These are phyloP conservation scores for Aristolochia californica DNA, from an alignment of 164 flowering plant genomes.

Conservation along the genomic window DNA sequence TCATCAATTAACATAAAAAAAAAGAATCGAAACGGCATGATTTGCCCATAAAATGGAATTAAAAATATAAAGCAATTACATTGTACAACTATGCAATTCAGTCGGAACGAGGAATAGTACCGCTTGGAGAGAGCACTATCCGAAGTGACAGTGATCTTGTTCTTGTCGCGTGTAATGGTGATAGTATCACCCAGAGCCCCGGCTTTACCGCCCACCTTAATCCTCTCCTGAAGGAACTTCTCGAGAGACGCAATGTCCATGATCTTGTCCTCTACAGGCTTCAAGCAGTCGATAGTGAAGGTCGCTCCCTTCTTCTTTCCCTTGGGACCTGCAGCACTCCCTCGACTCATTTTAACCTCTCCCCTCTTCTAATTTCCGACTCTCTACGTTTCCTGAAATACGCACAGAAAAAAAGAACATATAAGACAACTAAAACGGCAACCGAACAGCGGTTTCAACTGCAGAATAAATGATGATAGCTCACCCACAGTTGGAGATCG, in stretches of 20 bases:
- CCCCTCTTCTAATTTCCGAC: no score
- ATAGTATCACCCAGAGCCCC: conserved; percentile 60
- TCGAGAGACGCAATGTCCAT: conserved; percentile 61
- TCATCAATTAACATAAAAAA: no score
- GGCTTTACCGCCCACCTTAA: conserved; percentile 60
- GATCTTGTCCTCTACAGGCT: conserved; percentile 65
- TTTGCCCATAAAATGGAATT: no score
- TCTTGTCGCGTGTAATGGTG: conserved; percentile 53
- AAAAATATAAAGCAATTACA: no score
- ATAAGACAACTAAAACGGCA: no score
- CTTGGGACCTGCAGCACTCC: conserved; percentile 30
- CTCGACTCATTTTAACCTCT: conserved; percentile 34
- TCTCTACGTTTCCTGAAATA: no score
- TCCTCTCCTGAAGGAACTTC: conserved; percentile 66
- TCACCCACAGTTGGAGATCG: no score
- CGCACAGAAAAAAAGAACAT: no score
- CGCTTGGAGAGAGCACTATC: conserved; percentile 48
- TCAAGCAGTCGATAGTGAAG: conserved; percentile 56
- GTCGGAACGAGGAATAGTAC: conserved; percentile 13
- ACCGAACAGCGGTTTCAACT: no score
- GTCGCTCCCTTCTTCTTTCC: conserved; percentile 58
- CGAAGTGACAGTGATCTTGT: conserved; percentile 47
- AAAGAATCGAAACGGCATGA: no score
- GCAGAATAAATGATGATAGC: no score
- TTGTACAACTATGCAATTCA: no score